A percentile compares a stretch with the other conserved stretches of the same genome.
phyloP scores from a whole-genome alignment of 1,139 yeast species.

The Geotrichum cucujoidarum region DNA sequence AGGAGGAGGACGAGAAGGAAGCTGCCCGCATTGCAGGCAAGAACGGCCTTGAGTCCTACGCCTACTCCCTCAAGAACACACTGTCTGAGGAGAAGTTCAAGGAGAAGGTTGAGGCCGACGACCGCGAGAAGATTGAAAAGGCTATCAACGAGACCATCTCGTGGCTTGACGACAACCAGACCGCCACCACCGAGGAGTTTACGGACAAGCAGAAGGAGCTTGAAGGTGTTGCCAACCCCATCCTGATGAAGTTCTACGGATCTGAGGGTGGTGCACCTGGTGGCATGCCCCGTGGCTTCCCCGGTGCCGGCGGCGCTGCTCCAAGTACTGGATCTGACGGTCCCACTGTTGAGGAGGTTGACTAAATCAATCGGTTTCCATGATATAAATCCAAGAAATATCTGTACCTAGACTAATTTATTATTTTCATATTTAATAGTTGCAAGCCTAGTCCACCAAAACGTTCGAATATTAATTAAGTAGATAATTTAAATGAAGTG shows the following conservation, averaged over 20 bases:
- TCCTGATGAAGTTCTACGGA: slow-evolving; percentile 83
- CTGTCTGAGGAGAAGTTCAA: slow-evolving; percentile 79
- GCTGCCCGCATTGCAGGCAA: slow-evolving; percentile 68
- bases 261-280: slow-evolving; percentile 49
- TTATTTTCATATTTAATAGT: too few species aligned
- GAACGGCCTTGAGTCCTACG: slow-evolving; percentile 89
- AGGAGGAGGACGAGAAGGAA: slow-evolving; percentile 81
- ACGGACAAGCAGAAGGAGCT: slow-evolving; percentile 89
- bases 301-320: slow-evolving; percentile 44
- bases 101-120: slow-evolving; percentile 77
- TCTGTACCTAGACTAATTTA: too few species aligned
- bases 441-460: too few species aligned
- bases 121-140: slow-evolving; percentile 70
- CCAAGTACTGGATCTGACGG: too few species aligned
- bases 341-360: slow-evolving; percentile 19
- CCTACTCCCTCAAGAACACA: slow-evolving; percentile 87
- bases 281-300: slow-evolving; percentile 60
- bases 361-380: slow-evolving; percentile 3
- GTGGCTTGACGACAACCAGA: slow-evolving; percentile 84
- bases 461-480: too few species aligned
- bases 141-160: slow-evolving; percentile 80
- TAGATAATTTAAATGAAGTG: too few species aligned
- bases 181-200: slow-evolving; percentile 84
- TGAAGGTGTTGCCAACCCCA: slow-evolving; percentile 89
- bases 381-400: too few species aligned